Evolutionary conservation across 306 rosid species (phyloP).

Genomic region (Lupinus albus): DNA sequence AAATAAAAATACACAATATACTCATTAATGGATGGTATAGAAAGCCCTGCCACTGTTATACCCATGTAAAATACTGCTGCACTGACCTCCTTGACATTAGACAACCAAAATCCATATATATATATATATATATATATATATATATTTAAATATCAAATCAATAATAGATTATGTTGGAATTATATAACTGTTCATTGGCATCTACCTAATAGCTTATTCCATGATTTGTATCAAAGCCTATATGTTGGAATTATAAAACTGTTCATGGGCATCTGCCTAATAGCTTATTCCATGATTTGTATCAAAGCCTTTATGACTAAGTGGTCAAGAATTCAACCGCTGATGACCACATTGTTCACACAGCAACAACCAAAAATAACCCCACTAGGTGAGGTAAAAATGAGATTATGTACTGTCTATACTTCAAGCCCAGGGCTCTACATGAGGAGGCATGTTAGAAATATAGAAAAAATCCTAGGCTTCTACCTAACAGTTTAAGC

Average conservation of each 20-base stretch:
- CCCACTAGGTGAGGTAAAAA: background rate
- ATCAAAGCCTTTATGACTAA: background rate
- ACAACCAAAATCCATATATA: background rate
- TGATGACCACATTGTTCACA: background rate
- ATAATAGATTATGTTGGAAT: background rate
- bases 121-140: too few relatives aligned
- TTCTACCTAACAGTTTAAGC: background rate
- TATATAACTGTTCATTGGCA: background rate
- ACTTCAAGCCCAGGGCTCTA: background rate
- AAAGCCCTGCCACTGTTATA: background rate
- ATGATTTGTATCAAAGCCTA: background rate
- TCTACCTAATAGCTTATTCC: background rate
- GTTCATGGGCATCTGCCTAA: background rate
- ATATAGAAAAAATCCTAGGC: background rate
- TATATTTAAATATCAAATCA: background rate
- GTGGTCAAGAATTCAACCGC: background rate
- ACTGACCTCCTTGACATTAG: background rate
- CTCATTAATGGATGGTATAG: background rate
- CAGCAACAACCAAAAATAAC: background rate
- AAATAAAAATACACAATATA: background rate
- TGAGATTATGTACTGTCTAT: background rate
- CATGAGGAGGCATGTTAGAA: background rate
- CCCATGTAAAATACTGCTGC: background rate
- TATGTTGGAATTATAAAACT: too few relatives aligned
- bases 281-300: background rate